phyloP scores from a whole-genome alignment of 2,329 filamentous ascomycete genomes.

The Leptographium lundbergii region DNA sequence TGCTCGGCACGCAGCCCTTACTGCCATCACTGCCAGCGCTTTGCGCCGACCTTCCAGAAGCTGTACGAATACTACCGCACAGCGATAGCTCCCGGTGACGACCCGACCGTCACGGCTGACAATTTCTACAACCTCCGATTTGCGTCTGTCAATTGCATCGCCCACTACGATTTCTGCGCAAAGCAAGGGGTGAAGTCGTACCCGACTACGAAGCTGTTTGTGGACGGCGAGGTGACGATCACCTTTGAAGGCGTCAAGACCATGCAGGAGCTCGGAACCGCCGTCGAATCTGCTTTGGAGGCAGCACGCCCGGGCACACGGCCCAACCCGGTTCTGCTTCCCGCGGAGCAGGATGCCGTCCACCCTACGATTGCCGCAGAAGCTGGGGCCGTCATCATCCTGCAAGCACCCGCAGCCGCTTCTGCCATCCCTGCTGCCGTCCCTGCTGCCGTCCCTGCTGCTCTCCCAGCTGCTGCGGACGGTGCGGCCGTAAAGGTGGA shows the following conservation, averaged over 20 bases:
- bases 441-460: not conserved
- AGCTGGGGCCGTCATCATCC: constrained; percentile 5
- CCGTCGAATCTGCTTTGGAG: constrained; percentile 68
- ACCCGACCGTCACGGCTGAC: constrained; percentile 50
- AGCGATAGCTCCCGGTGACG: constrained; percentile 53
- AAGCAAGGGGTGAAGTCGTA: constrained; percentile 55
- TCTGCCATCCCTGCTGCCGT: not conserved
- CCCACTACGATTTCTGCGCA: constrained; percentile 65
- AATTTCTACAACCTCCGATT: constrained; percentile 86
- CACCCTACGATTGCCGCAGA: constrained; percentile 22
- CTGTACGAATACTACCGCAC: constrained; percentile 92
- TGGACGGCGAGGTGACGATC: constrained; percentile 59
- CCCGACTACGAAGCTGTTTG: constrained; percentile 68
- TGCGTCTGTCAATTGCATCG: constrained; percentile 72
- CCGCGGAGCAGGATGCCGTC: constrained; percentile 52
- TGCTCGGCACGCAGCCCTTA: constrained; percentile 31
- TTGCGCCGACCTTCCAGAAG: constrained; percentile 81
- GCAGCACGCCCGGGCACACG: constrained; percentile 69
- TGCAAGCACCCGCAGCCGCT: not conserved
- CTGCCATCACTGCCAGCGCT: constrained; percentile 61
- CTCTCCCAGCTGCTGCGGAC: not conserved
- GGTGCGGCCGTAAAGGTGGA: not conserved
- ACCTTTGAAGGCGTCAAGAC: constrained; percentile 53
- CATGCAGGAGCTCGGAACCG: constrained; percentile 33
- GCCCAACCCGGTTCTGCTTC: constrained; percentile 53